phyloP scores from a whole-genome alignment of 2,329 filamentous ascomycete species.

The Aspergillus hiratsukae region DNA sequence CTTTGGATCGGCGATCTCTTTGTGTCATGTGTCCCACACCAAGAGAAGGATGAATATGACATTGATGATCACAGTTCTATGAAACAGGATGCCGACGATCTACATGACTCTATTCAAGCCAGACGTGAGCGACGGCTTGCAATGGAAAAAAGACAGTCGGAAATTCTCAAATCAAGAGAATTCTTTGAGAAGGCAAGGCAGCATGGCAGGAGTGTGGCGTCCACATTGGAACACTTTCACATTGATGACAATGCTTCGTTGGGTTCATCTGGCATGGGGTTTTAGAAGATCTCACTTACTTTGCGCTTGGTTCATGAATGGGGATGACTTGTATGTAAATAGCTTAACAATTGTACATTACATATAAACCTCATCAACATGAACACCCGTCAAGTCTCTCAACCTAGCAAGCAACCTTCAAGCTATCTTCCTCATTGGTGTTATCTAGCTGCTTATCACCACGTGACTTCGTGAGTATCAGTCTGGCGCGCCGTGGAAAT shows the following conservation, averaged over 20 bases:
- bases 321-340: background rate
- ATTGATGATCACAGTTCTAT: constrained; percentile 14
- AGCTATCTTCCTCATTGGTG: background rate
- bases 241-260: constrained; percentile 20
- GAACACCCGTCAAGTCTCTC: background rate
- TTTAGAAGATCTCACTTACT: background rate
- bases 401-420: background rate
- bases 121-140: constrained; percentile 30
- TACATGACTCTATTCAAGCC: constrained; percentile 24
- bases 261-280: background rate
- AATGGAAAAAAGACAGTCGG: constrained; percentile 28
- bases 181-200: constrained; percentile 32
- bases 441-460: background rate
- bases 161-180: constrained; percentile 29
- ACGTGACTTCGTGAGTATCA: constrained; percentile 27
- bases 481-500: constrained; percentile 18
- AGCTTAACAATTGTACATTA: background rate
- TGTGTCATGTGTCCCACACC: constrained; percentile 28
- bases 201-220: constrained; percentile 27
- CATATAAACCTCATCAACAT: background rate
- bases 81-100: constrained; percentile 13
- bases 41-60: constrained; percentile 11
- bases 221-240: constrained; percentile 27
- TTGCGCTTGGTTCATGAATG: background rate
- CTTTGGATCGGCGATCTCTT: constrained; percentile 70